Base-by-base conservation (phyloP, 2,329 filamentous ascomycete genomes). In the Alternaria conjuncta region DNA sequence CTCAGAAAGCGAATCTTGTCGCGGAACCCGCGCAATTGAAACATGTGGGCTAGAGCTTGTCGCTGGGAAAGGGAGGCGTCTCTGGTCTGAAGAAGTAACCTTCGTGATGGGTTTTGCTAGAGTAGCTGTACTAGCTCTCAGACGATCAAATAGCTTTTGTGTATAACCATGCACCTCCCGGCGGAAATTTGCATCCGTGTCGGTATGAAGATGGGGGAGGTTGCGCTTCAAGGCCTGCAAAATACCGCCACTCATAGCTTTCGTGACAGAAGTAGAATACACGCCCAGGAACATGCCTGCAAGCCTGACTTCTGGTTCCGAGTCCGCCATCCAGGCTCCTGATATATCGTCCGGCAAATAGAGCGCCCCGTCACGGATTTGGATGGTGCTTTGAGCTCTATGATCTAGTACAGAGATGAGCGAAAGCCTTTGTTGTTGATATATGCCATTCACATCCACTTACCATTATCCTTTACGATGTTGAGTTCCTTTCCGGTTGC, bases 111-210 rank as follows among this genome's bases (percentile, higher is more conserved):
- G 49, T 56, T 75, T 79, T 3, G 67, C 67, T 2, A 80, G 64
- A 28, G 73, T 75, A 10, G 77, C 72, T 8, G 76, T 79, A 46
- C 78, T 77, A 15, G 74, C 78, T 57, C 78, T 69, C 4, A 97
- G 82, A 46, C 94, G 89, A 71, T 91, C 90, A 62, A 94, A 88
- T 77, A 98, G 88, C 70, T 90, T 89, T 65, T 92, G 90, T 3
- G 91, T 88, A 65, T 92, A 87, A 23, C 89, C 89, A 25, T 95
- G 85, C 2, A 96, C 85, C 70, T 97, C 93, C 61, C 94, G 91
- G 60, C 96, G 89, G 68, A 94, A 91, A 71, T 95, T 93, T 6
- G 95, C 90, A 75, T 97, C 94, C 0, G 92, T 89, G 66, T 97
- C 94, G 4, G 93, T 88, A 75, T 96, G 91, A 67, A 95, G 88